Evolutionary conservation across 371 early-diverging fungal species (phyloP), one percentile per base, ranked within the genome.

Genomic region (Polyrhizophydium stewartii): DNA sequence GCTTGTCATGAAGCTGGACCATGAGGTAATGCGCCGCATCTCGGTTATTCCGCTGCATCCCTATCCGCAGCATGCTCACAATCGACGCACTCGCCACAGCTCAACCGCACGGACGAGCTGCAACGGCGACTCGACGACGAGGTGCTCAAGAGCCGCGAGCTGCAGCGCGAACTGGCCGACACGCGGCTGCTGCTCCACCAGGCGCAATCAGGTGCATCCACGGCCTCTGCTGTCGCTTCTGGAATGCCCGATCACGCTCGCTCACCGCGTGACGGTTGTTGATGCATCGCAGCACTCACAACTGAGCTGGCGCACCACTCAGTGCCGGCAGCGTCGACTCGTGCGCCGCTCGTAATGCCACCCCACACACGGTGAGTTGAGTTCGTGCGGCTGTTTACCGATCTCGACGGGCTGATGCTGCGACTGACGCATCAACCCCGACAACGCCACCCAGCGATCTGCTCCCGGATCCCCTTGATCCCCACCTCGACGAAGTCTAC

Each of bases 1-100:
- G 28, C 68, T 79, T 17, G 74, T 77, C 25, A 50, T 35, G 19
- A 72, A 71, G 58, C 64, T 79, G 10, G 79, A 79, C 38, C 21
- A 52, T 22, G 79, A 78, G 71, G 72, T 76, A 35, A 55, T 35
- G 13, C 35, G 25, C 30, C n/a, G 24, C 30, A 53, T 2, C 25
- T 32, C 19, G 35, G 19, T 3, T n/a, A n/a, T n/a, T n/a, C n/a
- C n/a, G n/a, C n/a, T n/a, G n/a, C n/a, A n/a, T n/a, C n/a, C n/a
- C n/a, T n/a, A n/a, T n/a, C n/a, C n/a, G n/a, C n/a, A 17, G 16
- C 28, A 9, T 49, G 28, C n/a, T 32, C 32, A 25, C 38, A 57
- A 35, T 41, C 13, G n/a, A 27, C 25, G n/a, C n/a, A n/a, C n/a
- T n/a, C n/a, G n/a, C n/a, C n/a, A 1, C 30, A 75, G 68, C 37